These are phyloP conservation scores for Bombardia bombarda DNA, from an alignment of 495 filamentous ascomycete species.

Conservation along the genomic window DNA sequence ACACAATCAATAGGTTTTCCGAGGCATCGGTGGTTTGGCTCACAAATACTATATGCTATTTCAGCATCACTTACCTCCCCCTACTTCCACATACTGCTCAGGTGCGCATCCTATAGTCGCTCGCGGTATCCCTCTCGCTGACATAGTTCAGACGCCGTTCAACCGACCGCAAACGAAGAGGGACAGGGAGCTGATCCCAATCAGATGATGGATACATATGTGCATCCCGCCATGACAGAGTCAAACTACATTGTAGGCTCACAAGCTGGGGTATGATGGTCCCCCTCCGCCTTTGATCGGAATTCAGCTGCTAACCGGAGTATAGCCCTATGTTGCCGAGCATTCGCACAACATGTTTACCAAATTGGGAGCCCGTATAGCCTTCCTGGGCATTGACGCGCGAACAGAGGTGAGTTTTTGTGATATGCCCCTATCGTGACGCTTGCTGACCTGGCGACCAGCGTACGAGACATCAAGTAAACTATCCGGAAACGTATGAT, in stretches of 20 bases:
- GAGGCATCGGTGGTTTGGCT: constrained; percentile 78
- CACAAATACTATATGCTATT: constrained; percentile 92
- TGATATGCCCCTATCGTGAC: neutral
- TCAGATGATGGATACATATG: constrained; percentile 61
- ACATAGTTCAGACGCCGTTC: constrained; percentile 14
- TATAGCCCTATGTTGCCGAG: constrained; percentile 64
- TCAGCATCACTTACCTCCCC: constrained; percentile 84
- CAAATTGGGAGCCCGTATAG: constrained; percentile 75
- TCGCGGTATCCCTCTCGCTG: neutral
- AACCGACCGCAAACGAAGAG: constrained; percentile 13
- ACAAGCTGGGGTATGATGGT: constrained; percentile 48
- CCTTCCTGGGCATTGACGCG: constrained; percentile 82
- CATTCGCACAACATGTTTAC: constrained; percentile 73
- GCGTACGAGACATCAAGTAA: constrained; percentile 85
- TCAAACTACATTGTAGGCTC: constrained; percentile 73
- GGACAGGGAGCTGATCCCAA: constrained; percentile 52
- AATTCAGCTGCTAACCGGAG: constrained; percentile 1
- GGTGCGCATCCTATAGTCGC: constrained; percentile 14
- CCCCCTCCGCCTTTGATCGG: too few relatives aligned
- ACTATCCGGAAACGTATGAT: constrained; percentile 84
- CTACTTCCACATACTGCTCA: constrained; percentile 74
- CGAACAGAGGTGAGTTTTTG: constrained; percentile 54
- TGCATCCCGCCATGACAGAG: constrained; percentile 52
- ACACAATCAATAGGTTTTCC: constrained; percentile 52
- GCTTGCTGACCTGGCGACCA: neutral